Conservation (phyloP, 2,329 filamentous ascomycete genomes). For the Metarhizium sp. region DNA sequence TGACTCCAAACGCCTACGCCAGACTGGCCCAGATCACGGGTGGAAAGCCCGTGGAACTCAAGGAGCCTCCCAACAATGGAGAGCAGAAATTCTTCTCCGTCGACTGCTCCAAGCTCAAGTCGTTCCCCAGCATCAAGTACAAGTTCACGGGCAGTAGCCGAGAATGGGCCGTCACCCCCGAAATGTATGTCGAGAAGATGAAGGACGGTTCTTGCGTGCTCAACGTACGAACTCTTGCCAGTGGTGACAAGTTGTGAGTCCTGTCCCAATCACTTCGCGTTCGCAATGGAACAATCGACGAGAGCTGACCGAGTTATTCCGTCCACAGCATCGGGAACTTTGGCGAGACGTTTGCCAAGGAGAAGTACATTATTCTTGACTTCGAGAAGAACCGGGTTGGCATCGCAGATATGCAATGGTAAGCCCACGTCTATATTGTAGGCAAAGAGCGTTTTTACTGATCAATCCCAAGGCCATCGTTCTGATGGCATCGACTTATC, state of each 20-base stretch:
- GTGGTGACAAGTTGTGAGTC: conserved; percentile 10
- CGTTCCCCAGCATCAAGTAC: conserved; percentile 9
- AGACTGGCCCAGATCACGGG: conserved; percentile 9
- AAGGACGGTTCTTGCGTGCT: conserved; percentile 10
- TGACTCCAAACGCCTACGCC: conserved; percentile 10
- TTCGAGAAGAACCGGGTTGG: conserved; percentile 7
- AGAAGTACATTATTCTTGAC: conserved; percentile 11
- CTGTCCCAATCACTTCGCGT: background rate
- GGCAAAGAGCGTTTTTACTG: background rate
- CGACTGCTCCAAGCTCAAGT: conserved; percentile 6
- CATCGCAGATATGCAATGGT: conserved; percentile 7
- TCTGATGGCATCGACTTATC: background rate
- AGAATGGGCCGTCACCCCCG: conserved; percentile 7
- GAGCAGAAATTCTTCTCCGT: conserved; percentile 10
- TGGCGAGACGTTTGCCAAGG: conserved; percentile 12
- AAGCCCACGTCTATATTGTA: background rate
- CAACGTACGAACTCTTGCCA: conserved; percentile 10
- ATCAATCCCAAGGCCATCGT: background rate
- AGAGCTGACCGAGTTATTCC: background rate
- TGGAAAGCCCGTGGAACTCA: conserved; percentile 6
- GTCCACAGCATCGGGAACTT: conserved; percentile 11
- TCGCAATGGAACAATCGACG: background rate
- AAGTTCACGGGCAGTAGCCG: conserved; percentile 7
- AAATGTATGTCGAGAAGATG: conserved; percentile 10
- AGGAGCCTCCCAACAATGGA: conserved; percentile 12